phyloP scores from a whole-genome alignment of 129 eudicot genomes.

The Daucus carota region DNA sequence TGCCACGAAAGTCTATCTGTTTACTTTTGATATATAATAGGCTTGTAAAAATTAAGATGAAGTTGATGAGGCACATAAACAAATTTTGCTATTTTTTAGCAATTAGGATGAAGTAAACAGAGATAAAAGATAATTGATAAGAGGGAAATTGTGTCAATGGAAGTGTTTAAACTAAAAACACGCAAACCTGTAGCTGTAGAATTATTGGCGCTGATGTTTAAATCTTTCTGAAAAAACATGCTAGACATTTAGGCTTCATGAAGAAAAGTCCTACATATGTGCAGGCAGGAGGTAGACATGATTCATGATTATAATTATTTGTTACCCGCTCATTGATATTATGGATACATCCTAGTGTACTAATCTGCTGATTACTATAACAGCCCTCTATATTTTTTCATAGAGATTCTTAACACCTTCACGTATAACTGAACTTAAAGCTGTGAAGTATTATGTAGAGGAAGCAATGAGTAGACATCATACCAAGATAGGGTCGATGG shows the following conservation, averaged over 20 bases:
- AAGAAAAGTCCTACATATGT: no score
- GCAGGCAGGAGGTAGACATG: no score
- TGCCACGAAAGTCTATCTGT: background rate
- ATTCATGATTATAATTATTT: background rate
- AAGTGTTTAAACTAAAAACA: background rate
- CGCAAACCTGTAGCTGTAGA: background rate
- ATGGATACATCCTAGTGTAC: background rate
- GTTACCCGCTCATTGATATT: background rate
- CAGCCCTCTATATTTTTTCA: background rate
- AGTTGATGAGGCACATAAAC: background rate
- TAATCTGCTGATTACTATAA: background rate
- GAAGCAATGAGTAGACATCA: background rate
- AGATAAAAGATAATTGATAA: background rate
- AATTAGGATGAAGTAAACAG: background rate
- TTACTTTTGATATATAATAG: background rate
- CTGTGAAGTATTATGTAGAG: background rate
- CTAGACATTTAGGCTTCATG: no score
- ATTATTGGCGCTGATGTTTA: no score
- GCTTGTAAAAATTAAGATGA: background rate
- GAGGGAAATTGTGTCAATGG: background rate
- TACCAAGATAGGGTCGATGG: background rate
- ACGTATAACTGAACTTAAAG: background rate
- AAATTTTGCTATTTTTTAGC: no score
- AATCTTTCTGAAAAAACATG: no score
- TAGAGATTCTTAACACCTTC: background rate